These are phyloP conservation scores for Skeletonema tropicum DNA, from an alignment of 108 stramenopile species.

Conservation along the genomic window DNA sequence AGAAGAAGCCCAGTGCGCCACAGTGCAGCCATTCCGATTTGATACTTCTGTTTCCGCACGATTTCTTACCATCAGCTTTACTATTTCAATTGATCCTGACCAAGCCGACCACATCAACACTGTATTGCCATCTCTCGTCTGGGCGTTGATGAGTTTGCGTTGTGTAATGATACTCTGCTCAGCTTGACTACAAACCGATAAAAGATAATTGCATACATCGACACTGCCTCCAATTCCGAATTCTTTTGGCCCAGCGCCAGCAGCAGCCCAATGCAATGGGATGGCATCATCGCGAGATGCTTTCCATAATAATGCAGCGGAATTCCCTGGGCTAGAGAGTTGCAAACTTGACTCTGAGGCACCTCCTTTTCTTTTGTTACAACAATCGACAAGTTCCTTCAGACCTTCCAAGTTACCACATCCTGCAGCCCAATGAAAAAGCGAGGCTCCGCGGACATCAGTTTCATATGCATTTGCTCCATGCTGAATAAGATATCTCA, in stretches of 20 bases:
- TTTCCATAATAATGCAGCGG: slow-evolving; percentile 48
- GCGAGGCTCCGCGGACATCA: slow-evolving; percentile 68
- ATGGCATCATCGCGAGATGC: slow-evolving; percentile 78
- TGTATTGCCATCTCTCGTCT: slow-evolving; percentile 83
- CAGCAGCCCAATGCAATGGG: slow-evolving; percentile 83
- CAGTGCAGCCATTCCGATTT: slow-evolving; percentile 84
- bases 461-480: slow-evolving; percentile 79
- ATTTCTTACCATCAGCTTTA: slow-evolving; percentile 70
- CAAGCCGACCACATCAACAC: slow-evolving; percentile 88
- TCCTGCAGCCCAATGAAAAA: slow-evolving; percentile 85
- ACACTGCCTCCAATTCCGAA: slow-evolving; percentile 79
- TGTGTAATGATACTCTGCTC: slow-evolving; percentile 14
- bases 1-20: slow-evolving; percentile 78
- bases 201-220: slow-evolving; percentile 58
- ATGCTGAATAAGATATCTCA: slow-evolving; percentile 66
- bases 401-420: slow-evolving; percentile 68
- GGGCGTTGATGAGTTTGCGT: slow-evolving; percentile 58
- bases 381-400: slow-evolving; percentile 43
- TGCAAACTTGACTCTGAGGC: background rate
- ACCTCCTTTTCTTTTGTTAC: background rate
- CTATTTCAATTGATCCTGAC: slow-evolving; percentile 75
- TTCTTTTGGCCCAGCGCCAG: slow-evolving; percentile 72
- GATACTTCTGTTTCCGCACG: slow-evolving; percentile 55
- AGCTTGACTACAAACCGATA: slow-evolving; percentile 40
- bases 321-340: slow-evolving; percentile 40